Percentiles rank a stretch among this genome's conserved stretches.
These are phyloP conservation scores for Acanthamoeba royreba DNA, from an alignment of 208 protist species.

Conservation along the genomic window DNA sequence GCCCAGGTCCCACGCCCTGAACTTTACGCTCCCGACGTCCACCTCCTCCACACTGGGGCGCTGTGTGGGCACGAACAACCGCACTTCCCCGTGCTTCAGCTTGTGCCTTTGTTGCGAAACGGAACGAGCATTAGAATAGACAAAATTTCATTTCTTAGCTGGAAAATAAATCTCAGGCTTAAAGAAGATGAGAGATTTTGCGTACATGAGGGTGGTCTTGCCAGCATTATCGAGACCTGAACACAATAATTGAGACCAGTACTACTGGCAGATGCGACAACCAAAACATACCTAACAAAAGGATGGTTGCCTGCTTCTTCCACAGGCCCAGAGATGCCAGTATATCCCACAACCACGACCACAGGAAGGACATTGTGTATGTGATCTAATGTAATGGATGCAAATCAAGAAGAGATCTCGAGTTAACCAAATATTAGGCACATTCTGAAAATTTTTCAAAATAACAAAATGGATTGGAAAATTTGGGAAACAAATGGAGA, in stretches of 20 bases:
- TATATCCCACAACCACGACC: not conserved
- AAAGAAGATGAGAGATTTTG: too few relatives aligned
- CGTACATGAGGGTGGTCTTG: not conserved
- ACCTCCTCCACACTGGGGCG: not conserved
- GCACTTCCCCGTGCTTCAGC: not conserved
- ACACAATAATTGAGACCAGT: not conserved
- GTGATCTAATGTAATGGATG: not conserved
- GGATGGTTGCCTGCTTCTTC: slow-evolving; percentile 15
- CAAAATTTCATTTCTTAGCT: not conserved
- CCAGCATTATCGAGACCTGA: not conserved
- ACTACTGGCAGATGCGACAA: not conserved
- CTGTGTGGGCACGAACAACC: slow-evolving; percentile 14
- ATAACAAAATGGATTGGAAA: not conserved
- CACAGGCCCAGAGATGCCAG: not conserved
- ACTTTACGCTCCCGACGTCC: not conserved
- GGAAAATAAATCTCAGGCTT: not conserved
- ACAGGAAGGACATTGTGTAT: not conserved
- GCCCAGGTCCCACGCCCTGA: slow-evolving; percentile 20
- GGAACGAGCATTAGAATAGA: not conserved
- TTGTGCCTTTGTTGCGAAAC: not conserved
- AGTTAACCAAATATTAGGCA: not conserved
- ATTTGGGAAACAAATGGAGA: not conserved
- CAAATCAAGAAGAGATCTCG: not conserved
- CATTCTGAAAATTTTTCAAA: not conserved
- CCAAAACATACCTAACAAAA: not conserved